Base-by-base conservation (phyloP, 345 rosid genomes). In the Moricandia moricandioides region DNA sequence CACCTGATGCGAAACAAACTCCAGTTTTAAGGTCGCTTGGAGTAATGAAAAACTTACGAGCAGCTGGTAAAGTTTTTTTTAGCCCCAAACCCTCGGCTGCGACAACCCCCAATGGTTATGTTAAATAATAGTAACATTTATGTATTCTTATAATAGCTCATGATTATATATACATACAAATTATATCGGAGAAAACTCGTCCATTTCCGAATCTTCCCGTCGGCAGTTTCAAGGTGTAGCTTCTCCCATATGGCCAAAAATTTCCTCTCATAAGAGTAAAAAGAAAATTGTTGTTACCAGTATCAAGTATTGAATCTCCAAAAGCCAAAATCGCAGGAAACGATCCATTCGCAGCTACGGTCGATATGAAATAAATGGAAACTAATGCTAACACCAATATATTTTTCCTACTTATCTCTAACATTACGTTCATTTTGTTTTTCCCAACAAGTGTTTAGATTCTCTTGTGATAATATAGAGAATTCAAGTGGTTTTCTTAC, bases 181-280 rank as follows among this genome's bases (percentile, higher is more conserved):
- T 3, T 3, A 88, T 10, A 70, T 88, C 92, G 0, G 90, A 49
- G 18, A 87, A 86, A 16, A 85, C 57, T 78, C 86, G 87, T 21
- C 93, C 97, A 27, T 91, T 78, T 74, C 82, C 76, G 24, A 85
- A 87, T 73, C 94, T 82, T 57, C 97, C 97, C 0, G 94, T 85
- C 0, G 97, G 76, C 0, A 24, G 1, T 58, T 68, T 77, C 13
- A 82, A 76, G 4, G 5, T 3, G 56, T 81, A 84, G 71, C 83
- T 86, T 27, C 79, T 71, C 0, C 97, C 97, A 37, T 91, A 91
- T 0, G 94, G 96, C 55, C 81, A 81, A 37, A 75, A 73, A 35
- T 87, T 81, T 72, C 83, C 81, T 80, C 74, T 87, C n/a, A 75
- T 33, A 1, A 78, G 5, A 5, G 91, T 87, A 4, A 4, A 0